Base-by-base conservation (phyloP, 2,329 filamentous ascomycete genomes). In the Onygenales sp. region DNA sequence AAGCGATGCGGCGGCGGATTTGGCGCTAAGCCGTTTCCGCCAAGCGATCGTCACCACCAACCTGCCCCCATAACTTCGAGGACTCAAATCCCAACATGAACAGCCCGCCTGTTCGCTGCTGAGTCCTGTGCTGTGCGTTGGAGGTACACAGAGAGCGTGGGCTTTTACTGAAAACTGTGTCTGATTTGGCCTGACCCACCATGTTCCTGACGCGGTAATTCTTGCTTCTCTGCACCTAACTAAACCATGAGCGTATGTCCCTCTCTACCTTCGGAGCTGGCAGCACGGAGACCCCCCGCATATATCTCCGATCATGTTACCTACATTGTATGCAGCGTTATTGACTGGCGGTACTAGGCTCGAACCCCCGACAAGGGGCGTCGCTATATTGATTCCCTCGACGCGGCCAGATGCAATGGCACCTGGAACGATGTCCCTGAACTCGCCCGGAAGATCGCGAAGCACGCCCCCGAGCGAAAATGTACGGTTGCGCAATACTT, bases 361-460 rank as follows among this genome's bases (percentile, higher is more conserved):
- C 51, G 52, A 53, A 45, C 34, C 42, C 77, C 82, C 72, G 77
- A 80, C 59, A 98, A 98, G 76, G 91, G 85, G 57, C 80, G 80
- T 61, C 82, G 85, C 67, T 97, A 97, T 71, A 80, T 95, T 61
- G 79, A 81, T 67, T 82, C 84, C 70, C 82, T 98, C 65, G 88
- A 97, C 69, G 80, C 85, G 61, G 90, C 89, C 59, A 86, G 93
- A 65, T 95, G 89, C 70, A 84, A 92, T 64, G 90, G 87, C 51
- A 85, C 84, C 68, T 98, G 93, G 93, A 78, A 83, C 60, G 83
- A 87, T 33, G 80, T 97, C 33, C 88, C 88, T 31, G 92, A 97
- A 73, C 80, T 95, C 58, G 85, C 93, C 63, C 84, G 92, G 68
- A 98, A 98, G 73, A 81, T 97, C 64, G 87, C 86, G 65, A 97